Base-by-base conservation (phyloP, 345 rosid species). In the Dimocarpus longan region DNA sequence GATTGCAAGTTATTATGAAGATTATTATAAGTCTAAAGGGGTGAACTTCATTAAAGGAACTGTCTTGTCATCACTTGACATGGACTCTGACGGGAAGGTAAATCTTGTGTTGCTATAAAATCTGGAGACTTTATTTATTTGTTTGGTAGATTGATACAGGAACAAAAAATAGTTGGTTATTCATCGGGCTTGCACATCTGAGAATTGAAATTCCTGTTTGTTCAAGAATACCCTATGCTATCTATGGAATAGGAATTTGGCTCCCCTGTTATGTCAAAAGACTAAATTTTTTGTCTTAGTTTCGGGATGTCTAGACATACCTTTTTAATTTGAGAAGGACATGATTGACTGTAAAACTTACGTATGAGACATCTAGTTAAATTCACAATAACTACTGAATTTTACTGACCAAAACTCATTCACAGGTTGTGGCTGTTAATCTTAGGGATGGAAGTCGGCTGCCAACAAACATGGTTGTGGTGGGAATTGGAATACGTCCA, bases 401-500 rank as follows among this genome's bases (percentile, higher is more conserved):
- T 60, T 63, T 74, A 10, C 48, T 71, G 18, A 42, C 71, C 81
- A 82, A 46, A 46, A 76, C 15, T 62, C 10, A 57, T 66, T 76
- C 68, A 44, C 90, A 96, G 99, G 95, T 91, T 19, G 91, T 88
- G 5, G 92, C 90, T 4, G 98, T 94, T 50, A 91, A 91, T 86
- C 94, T 96, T 16, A 89, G 88, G 86, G 95, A 96, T 76, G 97
- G 97, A 77, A 91, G 62, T 76, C 88, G 42, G 48, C 87, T 94
- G 57, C 91, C 90, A 24, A 93, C 92, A 19, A 92, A 94, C 81
- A 82, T 96, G 91, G 99, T 93, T 11, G 92, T 96, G 64, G 98
- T 91, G 62, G 99, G 99, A 78, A 93, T 93, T 16, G 97, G 98
- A 62, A 96, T 94, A 68, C 95, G 97, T 68, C 95, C 98, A 67